A percentile compares a stretch with the other conserved stretches of the same genome.
Conservation (phyloP, 2,329 filamentous ascomycete genomes). For the Daldinia sp. region DNA sequence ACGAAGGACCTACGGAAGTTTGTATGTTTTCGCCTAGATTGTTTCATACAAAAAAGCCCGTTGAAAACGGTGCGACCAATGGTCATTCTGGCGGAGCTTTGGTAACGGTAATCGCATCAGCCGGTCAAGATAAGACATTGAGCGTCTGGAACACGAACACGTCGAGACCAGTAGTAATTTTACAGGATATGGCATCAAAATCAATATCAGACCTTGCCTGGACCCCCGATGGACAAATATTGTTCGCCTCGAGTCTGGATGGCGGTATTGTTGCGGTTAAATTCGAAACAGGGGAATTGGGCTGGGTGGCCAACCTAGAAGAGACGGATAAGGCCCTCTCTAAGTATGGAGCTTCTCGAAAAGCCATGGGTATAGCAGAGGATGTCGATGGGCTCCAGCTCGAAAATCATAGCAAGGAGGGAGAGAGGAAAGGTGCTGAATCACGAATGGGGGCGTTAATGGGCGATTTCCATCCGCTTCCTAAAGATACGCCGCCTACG, state of each 20-base stretch:
- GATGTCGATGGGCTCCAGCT: slow-evolving; percentile 87
- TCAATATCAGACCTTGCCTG: slow-evolving; percentile 94
- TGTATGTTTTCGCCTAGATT: slow-evolving; percentile 95
- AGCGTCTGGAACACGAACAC: slow-evolving; percentile 99
- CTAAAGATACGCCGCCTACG: slow-evolving; percentile 58
- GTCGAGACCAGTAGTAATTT: slow-evolving; percentile 86
- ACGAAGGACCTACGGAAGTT: slow-evolving; percentile 96
- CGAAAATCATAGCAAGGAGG: slow-evolving; percentile 91
- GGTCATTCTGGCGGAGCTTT: slow-evolving; percentile 58
- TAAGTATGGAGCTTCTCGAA: slow-evolving; percentile 88
- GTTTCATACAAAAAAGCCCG: slow-evolving; percentile 77
- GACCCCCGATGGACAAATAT: slow-evolving; percentile 87
- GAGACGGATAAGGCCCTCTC: slow-evolving; percentile 94
- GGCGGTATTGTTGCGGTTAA: slow-evolving; percentile 83
- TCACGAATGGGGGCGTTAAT: slow-evolving; percentile 98
- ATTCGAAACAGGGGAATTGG: slow-evolving; percentile 88
- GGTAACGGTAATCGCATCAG: slow-evolving; percentile 95
- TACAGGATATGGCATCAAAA: slow-evolving; percentile 88
- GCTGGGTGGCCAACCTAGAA: slow-evolving; percentile 83
- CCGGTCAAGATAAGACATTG: slow-evolving; percentile 93
- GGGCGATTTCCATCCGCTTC: slow-evolving; percentile 75
- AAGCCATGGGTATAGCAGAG: slow-evolving; percentile 89
- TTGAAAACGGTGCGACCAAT: slow-evolving; percentile 59
- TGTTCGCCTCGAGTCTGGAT: slow-evolving; percentile 89
- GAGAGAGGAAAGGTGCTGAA: slow-evolving; percentile 87